These are phyloP conservation scores for Annulohypoxylon bovei DNA, from an alignment of 495 filamentous ascomycete species.

Conservation along the genomic window DNA sequence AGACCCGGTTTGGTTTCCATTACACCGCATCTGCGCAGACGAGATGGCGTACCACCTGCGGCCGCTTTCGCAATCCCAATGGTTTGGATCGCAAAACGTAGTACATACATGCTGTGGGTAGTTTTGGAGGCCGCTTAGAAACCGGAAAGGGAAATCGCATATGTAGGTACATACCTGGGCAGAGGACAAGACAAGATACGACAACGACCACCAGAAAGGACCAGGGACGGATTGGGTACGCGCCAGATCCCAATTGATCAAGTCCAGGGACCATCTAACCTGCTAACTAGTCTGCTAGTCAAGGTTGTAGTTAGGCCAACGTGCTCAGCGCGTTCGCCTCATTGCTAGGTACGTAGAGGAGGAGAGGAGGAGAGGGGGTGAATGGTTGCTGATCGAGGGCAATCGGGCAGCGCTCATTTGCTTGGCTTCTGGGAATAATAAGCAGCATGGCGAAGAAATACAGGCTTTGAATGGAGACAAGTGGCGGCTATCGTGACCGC, in stretches of 20 bases:
- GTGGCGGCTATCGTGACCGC: conserved; percentile 46
- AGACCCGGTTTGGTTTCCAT: conserved; percentile 30
- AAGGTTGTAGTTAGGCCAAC: background rate
- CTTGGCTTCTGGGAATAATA: conserved; percentile 24
- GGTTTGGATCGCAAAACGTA: conserved; percentile 22
- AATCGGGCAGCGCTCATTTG: conserved; percentile 27
- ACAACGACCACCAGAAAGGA: background rate
- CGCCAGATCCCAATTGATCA: conserved; percentile 21
- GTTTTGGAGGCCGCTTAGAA: conserved; percentile 27
- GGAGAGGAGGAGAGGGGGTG: conserved; percentile 14
- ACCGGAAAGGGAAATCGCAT: conserved; percentile 6
- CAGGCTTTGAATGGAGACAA: conserved; percentile 49
- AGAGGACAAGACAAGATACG: background rate
- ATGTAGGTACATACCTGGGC: background rate
- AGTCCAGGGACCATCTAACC: background rate
- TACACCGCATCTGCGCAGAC: conserved; percentile 21
- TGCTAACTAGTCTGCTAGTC: background rate
- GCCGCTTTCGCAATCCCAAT: conserved; percentile 30
- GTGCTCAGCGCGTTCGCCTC: conserved; percentile 35
- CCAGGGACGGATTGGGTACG: background rate
- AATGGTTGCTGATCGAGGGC: conserved; percentile 27
- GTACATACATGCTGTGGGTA: too few relatives aligned
- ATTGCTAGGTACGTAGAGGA: conserved; percentile 21
- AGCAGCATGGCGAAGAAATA: conserved; percentile 26
- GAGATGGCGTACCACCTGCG: conserved; percentile 30